A percentile compares a stretch with the other conserved stretches of the same genome.
phyloP scores from a whole-genome alignment of 2,329 filamentous ascomycete species.

The Claviceps pazoutovae region DNA sequence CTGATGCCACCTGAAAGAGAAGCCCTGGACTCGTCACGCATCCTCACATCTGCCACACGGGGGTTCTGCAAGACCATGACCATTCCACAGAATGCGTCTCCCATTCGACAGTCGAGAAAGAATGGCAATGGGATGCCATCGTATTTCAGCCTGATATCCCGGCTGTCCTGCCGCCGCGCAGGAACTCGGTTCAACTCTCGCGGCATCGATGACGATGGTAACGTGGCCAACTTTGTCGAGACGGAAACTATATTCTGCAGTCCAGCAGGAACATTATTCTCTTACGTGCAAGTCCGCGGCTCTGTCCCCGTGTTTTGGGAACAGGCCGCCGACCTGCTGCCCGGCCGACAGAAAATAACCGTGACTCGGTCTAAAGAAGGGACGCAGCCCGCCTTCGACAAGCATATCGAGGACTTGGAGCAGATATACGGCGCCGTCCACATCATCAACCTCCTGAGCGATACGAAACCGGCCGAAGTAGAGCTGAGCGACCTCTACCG shows the following conservation, averaged over 20 bases:
- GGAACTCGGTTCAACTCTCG: constrained; percentile 95
- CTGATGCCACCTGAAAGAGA: constrained; percentile 62
- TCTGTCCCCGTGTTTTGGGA: constrained; percentile 98
- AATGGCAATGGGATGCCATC: constrained; percentile 56
- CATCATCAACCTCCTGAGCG: constrained; percentile 86
- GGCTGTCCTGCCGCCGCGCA: constrained; percentile 78
- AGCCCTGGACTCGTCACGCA: constrained; percentile 71
- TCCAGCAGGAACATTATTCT: constrained; percentile 66
- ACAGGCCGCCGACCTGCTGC: constrained; percentile 73
- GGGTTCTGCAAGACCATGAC: constrained; percentile 83
- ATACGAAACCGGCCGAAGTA: constrained; percentile 71
- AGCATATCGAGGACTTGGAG: constrained; percentile 81
- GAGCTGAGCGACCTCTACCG: constrained; percentile 72
- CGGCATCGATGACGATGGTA: constrained; percentile 92
- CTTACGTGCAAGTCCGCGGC: constrained; percentile 83
- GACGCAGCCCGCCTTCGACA: constrained; percentile 87
- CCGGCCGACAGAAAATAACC: constrained; percentile 87
- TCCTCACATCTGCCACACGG: constrained; percentile 85
- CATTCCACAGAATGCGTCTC: constrained; percentile 63
- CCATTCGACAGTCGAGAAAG: constrained; percentile 46
- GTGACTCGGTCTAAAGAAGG: constrained; percentile 81
- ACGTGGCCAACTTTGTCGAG: constrained; percentile 98
- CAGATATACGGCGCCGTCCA: constrained; percentile 81
- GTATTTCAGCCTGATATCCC: constrained; percentile 76
- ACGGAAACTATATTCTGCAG: constrained; percentile 89